Conservation (phyloP, 176 grass and related monocot genomes). For the Chrysopogon serrulatus region DNA sequence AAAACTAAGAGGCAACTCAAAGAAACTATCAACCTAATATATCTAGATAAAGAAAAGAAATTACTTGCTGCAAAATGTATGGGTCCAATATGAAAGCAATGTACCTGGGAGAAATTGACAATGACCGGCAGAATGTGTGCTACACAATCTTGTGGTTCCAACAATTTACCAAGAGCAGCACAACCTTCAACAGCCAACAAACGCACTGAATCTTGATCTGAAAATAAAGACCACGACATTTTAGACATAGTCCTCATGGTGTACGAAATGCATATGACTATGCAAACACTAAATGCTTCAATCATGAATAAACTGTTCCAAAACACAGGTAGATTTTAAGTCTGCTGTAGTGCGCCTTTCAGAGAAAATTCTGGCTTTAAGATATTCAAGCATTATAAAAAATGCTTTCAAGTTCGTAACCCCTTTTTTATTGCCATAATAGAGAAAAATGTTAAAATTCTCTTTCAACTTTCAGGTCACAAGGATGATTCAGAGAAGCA, state of each 20-base stretch:
- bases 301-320: background rate
- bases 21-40: constrained; percentile 10
- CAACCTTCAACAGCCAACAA: constrained; percentile 96
- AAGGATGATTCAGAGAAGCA: background rate
- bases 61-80: background rate
- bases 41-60: background rate
- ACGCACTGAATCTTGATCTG: constrained; percentile 97
- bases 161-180: constrained; percentile 87
- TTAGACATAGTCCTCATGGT: background rate
- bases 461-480: background rate
- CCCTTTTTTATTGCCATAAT: background rate
- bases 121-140: constrained; percentile 85
- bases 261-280: background rate
- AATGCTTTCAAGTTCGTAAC: background rate
- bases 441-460: background rate
- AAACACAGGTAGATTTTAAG: background rate
- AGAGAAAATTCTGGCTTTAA: background rate
- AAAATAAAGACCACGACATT: constrained; percentile 10
- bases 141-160: constrained; percentile 92
- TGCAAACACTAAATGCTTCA: background rate
- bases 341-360: background rate
- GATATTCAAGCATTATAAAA: background rate
- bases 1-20: background rate
- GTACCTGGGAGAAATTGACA: constrained; percentile 90
- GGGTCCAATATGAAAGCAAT: background rate